Evolutionary conservation across 257 asterid genomes (phyloP).

Genomic region (Solanum lycopersicoides): DNA sequence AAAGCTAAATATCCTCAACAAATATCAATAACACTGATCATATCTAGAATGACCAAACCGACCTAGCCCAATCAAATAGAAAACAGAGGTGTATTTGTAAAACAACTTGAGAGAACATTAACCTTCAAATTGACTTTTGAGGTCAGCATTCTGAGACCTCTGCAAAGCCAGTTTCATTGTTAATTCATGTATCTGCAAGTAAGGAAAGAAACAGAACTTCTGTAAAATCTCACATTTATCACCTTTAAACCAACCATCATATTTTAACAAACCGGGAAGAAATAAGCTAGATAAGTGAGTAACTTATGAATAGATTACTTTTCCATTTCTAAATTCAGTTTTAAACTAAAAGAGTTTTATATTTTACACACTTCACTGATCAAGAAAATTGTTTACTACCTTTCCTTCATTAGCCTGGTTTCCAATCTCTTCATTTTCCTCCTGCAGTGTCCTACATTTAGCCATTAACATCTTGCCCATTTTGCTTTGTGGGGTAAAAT

Average conservation of each 20-base stretch:
- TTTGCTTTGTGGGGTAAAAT: slow-evolving; percentile 93
- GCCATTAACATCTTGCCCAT: slow-evolving; percentile 98
- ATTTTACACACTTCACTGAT: background rate
- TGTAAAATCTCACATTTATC: background rate
- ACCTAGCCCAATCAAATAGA: background rate
- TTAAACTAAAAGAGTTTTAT: background rate
- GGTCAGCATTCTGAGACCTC: slow-evolving; percentile 75
- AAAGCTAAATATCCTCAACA: background rate
- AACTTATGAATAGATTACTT: background rate
- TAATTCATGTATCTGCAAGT: slow-evolving; percentile 75
- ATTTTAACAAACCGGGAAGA: background rate
- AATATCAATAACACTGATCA: background rate
- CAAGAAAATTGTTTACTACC: slow-evolving; percentile 29
- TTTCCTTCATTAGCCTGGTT: slow-evolving; percentile 98
- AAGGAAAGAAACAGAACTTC: background rate
- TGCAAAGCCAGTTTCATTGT: slow-evolving; percentile 73
- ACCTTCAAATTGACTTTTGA: slow-evolving; percentile 83
- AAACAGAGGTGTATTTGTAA: background rate
- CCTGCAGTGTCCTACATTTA: slow-evolving; percentile 87
- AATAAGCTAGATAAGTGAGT: background rate
- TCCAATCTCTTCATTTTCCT: slow-evolving; percentile 97
- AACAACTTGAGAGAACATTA: background rate
- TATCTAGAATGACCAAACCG: background rate
- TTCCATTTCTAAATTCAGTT: background rate
- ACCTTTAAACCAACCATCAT: background rate